Conservation (phyloP, 306 rosid species). For the Malus orientalis region DNA sequence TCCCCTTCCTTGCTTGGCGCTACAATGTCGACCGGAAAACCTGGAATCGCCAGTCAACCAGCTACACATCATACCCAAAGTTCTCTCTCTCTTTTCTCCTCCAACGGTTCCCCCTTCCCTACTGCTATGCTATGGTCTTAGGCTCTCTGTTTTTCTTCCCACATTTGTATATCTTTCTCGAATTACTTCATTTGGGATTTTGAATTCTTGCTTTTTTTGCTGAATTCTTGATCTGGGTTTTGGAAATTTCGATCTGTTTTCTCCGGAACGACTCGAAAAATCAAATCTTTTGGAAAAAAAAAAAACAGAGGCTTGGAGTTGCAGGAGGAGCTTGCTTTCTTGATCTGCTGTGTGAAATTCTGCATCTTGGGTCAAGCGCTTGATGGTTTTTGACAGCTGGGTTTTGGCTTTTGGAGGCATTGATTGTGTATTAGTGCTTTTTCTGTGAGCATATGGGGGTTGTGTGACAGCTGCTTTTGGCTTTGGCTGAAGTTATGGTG, state of each 20-base stretch:
- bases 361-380: slow-evolving; percentile 30
- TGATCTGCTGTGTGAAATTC: neutral
- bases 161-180: neutral
- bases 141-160: neutral
- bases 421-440: slow-evolving; percentile 7
- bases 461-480: slow-evolving; percentile 10
- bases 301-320: neutral
- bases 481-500: slow-evolving; percentile 12
- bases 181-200: slow-evolving; percentile 5
- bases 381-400: slow-evolving; percentile 19
- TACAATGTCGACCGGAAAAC: slow-evolving; percentile 49
- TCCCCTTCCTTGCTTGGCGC: slow-evolving; percentile 26
- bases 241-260: neutral
- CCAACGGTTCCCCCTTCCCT: slow-evolving; percentile 37
- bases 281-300: neutral
- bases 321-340: neutral
- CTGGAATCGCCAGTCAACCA: slow-evolving; percentile 35
- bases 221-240: slow-evolving; percentile 17
- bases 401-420: slow-evolving; percentile 13
- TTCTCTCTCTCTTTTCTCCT: slow-evolving; percentile 13
- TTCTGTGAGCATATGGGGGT: slow-evolving; percentile 12
- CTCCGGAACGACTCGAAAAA: neutral
- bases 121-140: slow-evolving; percentile 11
- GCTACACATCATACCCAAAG: neutral
- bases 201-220: neutral